phyloP scores from a whole-genome alignment of 2,329 filamentous ascomycete genomes.

The Colletotrichum aenigma region DNA sequence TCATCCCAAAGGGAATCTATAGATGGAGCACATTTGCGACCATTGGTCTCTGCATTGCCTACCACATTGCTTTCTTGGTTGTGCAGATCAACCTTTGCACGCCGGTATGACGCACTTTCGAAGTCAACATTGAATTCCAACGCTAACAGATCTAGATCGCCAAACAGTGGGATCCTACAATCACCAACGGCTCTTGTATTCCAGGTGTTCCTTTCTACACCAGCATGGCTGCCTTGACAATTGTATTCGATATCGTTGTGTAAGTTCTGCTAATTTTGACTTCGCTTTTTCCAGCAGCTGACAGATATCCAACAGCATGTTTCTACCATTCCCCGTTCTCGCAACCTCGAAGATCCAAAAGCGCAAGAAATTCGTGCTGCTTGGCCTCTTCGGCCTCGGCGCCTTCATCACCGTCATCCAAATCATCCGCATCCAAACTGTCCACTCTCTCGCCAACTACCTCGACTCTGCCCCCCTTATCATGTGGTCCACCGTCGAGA shows the following conservation, averaged over 20 bases:
- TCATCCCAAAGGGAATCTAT: constrained; percentile 42
- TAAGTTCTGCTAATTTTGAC: constrained; percentile 24
- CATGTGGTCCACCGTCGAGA: constrained; percentile 50
- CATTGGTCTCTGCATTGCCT: constrained; percentile 37
- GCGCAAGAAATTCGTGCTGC: constrained; percentile 46
- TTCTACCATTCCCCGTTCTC: constrained; percentile 47
- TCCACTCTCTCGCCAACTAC: constrained; percentile 46
- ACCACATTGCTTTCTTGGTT: constrained; percentile 42
- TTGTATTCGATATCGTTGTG: constrained; percentile 45
- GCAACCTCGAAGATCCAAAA: constrained; percentile 38
- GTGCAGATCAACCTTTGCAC: constrained; percentile 40
- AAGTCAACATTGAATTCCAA: too few species aligned
- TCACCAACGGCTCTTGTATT: constrained; percentile 41
- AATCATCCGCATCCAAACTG: constrained; percentile 53
- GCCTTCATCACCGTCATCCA: constrained; percentile 56
- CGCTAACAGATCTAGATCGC: constrained; percentile 21
- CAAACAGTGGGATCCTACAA: constrained; percentile 44
- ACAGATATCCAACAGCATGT: constrained; percentile 30
- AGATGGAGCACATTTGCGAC: constrained; percentile 35
- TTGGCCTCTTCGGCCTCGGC: constrained; percentile 50
- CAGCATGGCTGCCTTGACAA: constrained; percentile 42
- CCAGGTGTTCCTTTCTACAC: constrained; percentile 46
- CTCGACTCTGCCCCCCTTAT: constrained; percentile 47
- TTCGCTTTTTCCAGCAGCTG: background rate
- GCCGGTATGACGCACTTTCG: constrained; percentile 26